phyloP scores from a whole-genome alignment of 768 basidiomycete genomes.

The Leccinum barrowsii region DNA sequence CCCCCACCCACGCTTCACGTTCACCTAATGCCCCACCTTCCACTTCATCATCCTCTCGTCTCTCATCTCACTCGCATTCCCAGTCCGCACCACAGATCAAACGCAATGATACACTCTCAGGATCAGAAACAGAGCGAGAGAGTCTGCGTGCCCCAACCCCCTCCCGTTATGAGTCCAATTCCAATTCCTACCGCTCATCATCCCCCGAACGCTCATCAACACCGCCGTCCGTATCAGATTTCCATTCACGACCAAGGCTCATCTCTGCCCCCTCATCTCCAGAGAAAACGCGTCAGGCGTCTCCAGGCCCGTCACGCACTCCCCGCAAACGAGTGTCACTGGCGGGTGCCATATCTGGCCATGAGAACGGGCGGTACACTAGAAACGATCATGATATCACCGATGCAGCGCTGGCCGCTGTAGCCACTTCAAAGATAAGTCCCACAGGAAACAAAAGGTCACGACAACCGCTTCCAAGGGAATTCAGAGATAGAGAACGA shows the following conservation, averaged over 20 bases:
- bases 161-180: constrained; percentile 30
- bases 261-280: constrained; percentile 50
- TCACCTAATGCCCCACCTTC: constrained; percentile 34
- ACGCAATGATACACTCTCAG: constrained; percentile 48
- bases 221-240: constrained; percentile 30
- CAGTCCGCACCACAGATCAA: constrained; percentile 24
- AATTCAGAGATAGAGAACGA: constrained; percentile 41
- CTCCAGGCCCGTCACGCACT: constrained; percentile 39
- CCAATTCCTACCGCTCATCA: constrained; percentile 33
- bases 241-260: constrained; percentile 38
- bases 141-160: constrained; percentile 35
- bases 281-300: constrained; percentile 34
- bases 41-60: constrained; percentile 34
- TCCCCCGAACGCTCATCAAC: constrained; percentile 38
- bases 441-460: constrained; percentile 43
- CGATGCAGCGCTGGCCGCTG: constrained; percentile 57
- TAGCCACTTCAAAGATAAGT: constrained; percentile 54
- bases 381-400: constrained; percentile 39
- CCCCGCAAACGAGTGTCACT: constrained; percentile 43
- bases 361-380: constrained; percentile 23
- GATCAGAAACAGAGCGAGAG: constrained; percentile 83
- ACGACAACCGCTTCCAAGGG: constrained; percentile 48
- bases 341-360: constrained; percentile 30
- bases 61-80: constrained; percentile 32
- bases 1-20: constrained; percentile 42